Base-by-base conservation (phyloP, 345 rosid genomes). In the Pugionium cornutum region DNA sequence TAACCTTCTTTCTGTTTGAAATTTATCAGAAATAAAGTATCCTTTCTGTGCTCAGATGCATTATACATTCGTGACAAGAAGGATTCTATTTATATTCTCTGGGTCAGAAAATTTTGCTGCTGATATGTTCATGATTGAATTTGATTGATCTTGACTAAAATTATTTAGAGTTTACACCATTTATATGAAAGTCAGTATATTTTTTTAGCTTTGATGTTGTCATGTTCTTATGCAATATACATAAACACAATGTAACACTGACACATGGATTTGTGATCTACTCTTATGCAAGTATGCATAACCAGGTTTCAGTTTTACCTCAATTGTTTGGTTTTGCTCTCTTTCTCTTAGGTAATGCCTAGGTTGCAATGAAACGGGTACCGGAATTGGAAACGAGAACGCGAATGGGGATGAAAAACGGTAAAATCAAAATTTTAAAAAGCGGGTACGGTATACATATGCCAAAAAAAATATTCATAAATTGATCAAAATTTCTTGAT, bases 291-390 rank as follows among this genome's bases (percentile, higher is more conserved):
- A 18, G 18, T 18, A 18, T 18, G 18, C 18, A 18, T 18, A 18
- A 18, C 18, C 18, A 18, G 18, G 18, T 18, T 36, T 62, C 1
- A n/a, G 1, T 25, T 36, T 48, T 4, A 28, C 8, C 4, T 0
- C 3, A 66, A 37, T 9, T 46, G 6, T 29, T 6, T 57, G 7
- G 25, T 68, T 56, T 56, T 68, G 0, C 26, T 51, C 10, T 59
- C 39, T 69, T 41, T 1, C 18, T 18, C 18, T 18, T 43, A 69
- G 60, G 40, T 60, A 18, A 18, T 42, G 67, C 32, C 33, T 6
- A 27, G 18, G 18, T 18, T 18, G 18, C 18, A 18, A 18, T 18
- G 18, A 18, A 18, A 18, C 18, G 18, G 18, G 18, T 18, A 18
- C 18, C 18, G 18, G 18, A 18, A 18, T 18, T 18, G 18, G 18